Conservation (phyloP, 2,329 filamentous ascomycete genomes). For the Hypoxylon sp. region DNA sequence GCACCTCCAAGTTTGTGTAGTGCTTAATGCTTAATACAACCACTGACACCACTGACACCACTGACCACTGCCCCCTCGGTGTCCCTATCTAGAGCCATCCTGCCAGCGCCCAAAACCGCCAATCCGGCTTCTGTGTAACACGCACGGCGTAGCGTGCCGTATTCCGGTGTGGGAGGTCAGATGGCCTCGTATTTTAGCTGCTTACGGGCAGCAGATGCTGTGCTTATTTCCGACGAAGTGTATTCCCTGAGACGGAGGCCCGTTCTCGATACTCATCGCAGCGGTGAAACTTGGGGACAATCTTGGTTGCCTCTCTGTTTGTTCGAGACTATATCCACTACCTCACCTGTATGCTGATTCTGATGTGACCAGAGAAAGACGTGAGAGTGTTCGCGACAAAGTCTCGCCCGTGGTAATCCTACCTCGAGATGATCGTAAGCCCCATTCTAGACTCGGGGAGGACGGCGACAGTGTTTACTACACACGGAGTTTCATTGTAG, state of each 20-base stretch:
- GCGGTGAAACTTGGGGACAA: background rate
- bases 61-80: slow-evolving; percentile 6
- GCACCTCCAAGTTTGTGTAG: slow-evolving; percentile 17
- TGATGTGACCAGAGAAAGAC: background rate
- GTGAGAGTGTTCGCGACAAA: background rate
- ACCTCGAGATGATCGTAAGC: background rate
- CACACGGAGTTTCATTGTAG: background rate
- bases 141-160: slow-evolving; percentile 31
- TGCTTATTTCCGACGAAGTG: slow-evolving; percentile 22
- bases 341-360: background rate
- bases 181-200: slow-evolving; percentile 25
- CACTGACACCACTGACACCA: slow-evolving; percentile 2
- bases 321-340: background rate
- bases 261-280: background rate
- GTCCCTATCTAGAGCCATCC: slow-evolving; percentile 19
- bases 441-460: background rate
- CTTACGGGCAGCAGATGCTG: slow-evolving; percentile 14
- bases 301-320: background rate
- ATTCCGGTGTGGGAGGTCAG: slow-evolving; percentile 18
- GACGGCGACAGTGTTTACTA: background rate
- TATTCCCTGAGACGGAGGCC: background rate
- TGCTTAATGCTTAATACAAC: slow-evolving; percentile 34
- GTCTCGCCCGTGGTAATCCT: background rate
- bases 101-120: slow-evolving; percentile 2
- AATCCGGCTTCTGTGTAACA: slow-evolving; percentile 17